Percentiles rank a stretch among this genome's conserved stretches.
These are phyloP conservation scores for Ogataea saltuana DNA, from an alignment of 805 yeast genomes.

Conservation along the genomic window DNA sequence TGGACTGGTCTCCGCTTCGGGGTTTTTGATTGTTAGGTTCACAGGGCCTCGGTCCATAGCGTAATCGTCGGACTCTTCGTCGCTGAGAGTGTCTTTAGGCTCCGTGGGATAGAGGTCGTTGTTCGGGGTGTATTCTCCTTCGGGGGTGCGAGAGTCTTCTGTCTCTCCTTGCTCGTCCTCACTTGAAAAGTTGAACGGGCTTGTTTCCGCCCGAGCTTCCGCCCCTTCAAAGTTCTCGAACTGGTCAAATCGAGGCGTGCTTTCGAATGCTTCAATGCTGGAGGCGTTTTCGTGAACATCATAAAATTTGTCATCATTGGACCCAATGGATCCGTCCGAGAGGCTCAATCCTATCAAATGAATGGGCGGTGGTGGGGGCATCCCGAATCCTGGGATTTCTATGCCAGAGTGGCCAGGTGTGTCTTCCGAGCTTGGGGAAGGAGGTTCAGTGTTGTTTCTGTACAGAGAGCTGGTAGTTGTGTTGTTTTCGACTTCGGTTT, in stretches of 20 bases:
- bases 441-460: slow-evolving; percentile 1
- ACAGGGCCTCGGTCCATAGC: background rate
- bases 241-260: background rate
- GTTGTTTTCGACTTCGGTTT: slow-evolving; percentile 1
- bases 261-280: slow-evolving; percentile 6
- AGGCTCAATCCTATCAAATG: background rate
- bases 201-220: background rate
- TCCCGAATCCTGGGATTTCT: background rate
- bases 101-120: slow-evolving; percentile 19
- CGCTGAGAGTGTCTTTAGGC: slow-evolving; percentile 3
- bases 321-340: slow-evolving; percentile 4
- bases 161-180: background rate
- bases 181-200: slow-evolving; percentile 8
- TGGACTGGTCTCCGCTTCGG: slow-evolving; percentile 3
- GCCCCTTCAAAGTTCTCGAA: no score
- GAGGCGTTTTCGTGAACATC: slow-evolving; percentile 19
- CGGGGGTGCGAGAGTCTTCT: no score
- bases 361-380: slow-evolving; percentile 7
- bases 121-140: slow-evolving; percentile 2
- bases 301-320: slow-evolving; percentile 10
- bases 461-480: slow-evolving; percentile 3
- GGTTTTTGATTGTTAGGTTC: slow-evolving; percentile 7
- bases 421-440: no score
- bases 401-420: no score
- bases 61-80: slow-evolving; percentile 6